These are phyloP conservation scores for Polychaeton citri DNA, from an alignment of 2,329 filamentous ascomycete species.

Conservation along the genomic window DNA sequence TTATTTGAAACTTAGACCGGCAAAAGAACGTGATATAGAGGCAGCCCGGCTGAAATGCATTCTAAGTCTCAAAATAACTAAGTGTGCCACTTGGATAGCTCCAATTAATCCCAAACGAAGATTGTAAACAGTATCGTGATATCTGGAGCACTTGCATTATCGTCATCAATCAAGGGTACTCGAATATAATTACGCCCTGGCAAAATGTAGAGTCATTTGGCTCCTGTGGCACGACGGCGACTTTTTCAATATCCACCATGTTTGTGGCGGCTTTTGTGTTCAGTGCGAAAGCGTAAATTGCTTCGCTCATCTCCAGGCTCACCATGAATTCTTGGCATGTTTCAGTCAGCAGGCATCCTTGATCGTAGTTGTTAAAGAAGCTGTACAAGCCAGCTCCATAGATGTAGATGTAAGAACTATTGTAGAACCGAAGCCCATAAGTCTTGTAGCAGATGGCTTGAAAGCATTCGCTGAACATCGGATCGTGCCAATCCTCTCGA, in stretches of 20 bases:
- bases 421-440: conserved; percentile 30
- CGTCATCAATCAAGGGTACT: too few relatives aligned
- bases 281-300: conserved; percentile 34
- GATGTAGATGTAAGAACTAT: conserved; percentile 28
- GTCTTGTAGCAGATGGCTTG: conserved; percentile 19
- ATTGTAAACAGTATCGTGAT: too few relatives aligned
- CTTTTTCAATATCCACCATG: conserved; percentile 31
- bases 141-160: too few relatives aligned
- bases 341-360: conserved; percentile 32
- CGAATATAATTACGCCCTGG: conserved; percentile 17
- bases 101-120: too few relatives aligned
- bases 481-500: conserved; percentile 30
- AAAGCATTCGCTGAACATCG: conserved; percentile 25
- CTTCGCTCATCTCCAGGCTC: conserved; percentile 24
- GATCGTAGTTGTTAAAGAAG: conserved; percentile 47
- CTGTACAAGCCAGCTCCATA: conserved; percentile 40
- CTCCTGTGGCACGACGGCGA: conserved; percentile 24
- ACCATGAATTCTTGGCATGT: conserved; percentile 41
- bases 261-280: conserved; percentile 36
- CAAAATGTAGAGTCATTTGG: conserved; percentile 28
- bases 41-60: too few relatives aligned
- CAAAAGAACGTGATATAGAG: too few relatives aligned
- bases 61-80: too few relatives aligned
- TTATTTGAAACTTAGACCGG: too few relatives aligned
- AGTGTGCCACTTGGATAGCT: too few relatives aligned